Evolutionary conservation across 805 yeast species (phyloP).

Genomic region (Metschnikowia proteae): DNA sequence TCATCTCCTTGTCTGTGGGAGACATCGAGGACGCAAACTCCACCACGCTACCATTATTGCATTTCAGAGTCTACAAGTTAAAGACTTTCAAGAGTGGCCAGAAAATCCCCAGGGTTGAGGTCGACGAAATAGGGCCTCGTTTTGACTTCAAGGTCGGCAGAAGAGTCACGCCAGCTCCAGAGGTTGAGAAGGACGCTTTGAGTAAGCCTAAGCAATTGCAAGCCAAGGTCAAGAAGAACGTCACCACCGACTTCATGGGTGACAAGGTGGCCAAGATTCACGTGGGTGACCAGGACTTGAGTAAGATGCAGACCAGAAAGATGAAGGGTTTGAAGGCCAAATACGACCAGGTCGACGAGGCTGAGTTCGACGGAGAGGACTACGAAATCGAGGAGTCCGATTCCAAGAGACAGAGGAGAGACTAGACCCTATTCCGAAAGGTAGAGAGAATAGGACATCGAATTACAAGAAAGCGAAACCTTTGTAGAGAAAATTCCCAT

Average conservation of each 20-base stretch:
- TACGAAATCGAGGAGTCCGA: constrained; percentile 42
- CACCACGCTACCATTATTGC: constrained; percentile 68
- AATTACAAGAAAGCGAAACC: too few species aligned
- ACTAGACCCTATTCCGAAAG: constrained; percentile 1
- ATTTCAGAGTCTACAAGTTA: constrained; percentile 87
- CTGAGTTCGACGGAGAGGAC: constrained; percentile 49
- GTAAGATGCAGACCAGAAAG: constrained; percentile 90
- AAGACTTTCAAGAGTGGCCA: constrained; percentile 81
- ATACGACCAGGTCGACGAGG: constrained; percentile 65
- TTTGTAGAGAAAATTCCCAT: too few species aligned
- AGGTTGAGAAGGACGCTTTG: constrained; percentile 85
- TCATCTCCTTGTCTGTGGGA: constrained; percentile 74
- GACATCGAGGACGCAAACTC: constrained; percentile 74
- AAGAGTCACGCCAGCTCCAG: constrained; percentile 75
- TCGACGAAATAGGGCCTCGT: constrained; percentile 94
- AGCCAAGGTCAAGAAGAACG: constrained; percentile 82
- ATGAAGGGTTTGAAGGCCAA: constrained; percentile 94
- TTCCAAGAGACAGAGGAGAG: constrained; percentile 32
- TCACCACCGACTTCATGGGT: constrained; percentile 84
- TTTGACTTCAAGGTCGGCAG: constrained; percentile 91
- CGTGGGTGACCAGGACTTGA: constrained; percentile 91
- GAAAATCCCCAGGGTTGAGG: constrained; percentile 88
- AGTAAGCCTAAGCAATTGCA: constrained; percentile 77
- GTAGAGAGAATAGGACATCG: not conserved
- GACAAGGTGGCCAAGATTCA: constrained; percentile 96